phyloP scores from a whole-genome alignment of 768 basidiomycete species.

The Chiua virens region DNA sequence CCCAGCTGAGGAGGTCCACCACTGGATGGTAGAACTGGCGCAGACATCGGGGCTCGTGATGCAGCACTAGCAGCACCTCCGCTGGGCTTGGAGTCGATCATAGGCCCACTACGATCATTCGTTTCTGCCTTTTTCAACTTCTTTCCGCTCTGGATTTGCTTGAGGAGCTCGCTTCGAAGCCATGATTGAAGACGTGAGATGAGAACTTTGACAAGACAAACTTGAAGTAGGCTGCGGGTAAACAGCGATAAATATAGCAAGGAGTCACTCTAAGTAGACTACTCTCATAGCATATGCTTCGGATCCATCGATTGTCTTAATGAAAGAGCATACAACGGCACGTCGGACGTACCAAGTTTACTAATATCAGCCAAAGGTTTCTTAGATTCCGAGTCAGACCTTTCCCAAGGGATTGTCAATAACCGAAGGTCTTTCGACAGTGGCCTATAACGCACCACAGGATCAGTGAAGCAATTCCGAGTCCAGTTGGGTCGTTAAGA shows the following conservation, averaged over 20 bases:
- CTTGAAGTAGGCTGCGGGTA: background rate
- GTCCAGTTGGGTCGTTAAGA: too few relatives aligned
- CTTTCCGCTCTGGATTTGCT: constrained; percentile 83
- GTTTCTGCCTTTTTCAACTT: constrained; percentile 80
- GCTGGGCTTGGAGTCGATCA: constrained; percentile 48
- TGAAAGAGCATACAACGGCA: too few relatives aligned
- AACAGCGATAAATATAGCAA: constrained; percentile 18
- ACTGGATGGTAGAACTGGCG: constrained; percentile 22
- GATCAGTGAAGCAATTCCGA: too few relatives aligned
- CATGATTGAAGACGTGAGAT: constrained; percentile 40
- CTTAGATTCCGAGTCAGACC: too few relatives aligned
- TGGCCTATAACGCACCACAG: too few relatives aligned
- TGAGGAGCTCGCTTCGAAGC: constrained; percentile 73
- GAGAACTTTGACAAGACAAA: background rate
- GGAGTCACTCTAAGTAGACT: too few relatives aligned
- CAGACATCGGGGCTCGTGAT: constrained; percentile 21
- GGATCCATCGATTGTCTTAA: too few relatives aligned
- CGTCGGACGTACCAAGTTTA: too few relatives aligned
- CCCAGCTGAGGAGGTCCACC: constrained; percentile 79
- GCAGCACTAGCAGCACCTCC: constrained; percentile 40
- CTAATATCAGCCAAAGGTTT: too few relatives aligned
- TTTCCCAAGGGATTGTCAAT: too few relatives aligned
- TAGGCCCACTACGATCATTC: constrained; percentile 76
- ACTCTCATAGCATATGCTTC: too few relatives aligned
- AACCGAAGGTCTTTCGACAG: too few relatives aligned